phyloP scores from a whole-genome alignment of 148 eudicot genomes.

The Arctostaphylos glauca region DNA sequence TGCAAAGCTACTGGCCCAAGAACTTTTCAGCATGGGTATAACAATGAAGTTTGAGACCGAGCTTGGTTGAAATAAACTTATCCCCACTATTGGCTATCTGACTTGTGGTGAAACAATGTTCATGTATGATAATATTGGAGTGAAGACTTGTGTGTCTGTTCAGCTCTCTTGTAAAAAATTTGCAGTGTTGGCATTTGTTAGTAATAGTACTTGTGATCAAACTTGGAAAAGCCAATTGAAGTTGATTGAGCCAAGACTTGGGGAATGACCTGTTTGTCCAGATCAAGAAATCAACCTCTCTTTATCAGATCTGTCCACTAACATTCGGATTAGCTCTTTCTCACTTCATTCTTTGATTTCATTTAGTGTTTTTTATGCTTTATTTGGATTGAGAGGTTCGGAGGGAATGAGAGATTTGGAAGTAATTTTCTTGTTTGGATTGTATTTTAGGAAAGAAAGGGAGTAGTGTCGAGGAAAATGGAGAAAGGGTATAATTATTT shows the following conservation, averaged over 20 bases:
- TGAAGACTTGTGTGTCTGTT: neutral
- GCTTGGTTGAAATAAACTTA: slow-evolving; percentile 38
- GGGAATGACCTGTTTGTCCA: neutral
- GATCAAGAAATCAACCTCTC: too few relatives aligned
- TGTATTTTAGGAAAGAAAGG: too few relatives aligned
- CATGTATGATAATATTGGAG: neutral
- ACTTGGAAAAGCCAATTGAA: neutral
- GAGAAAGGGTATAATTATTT: too few relatives aligned
- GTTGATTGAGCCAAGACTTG: neutral
- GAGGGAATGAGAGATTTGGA: too few relatives aligned
- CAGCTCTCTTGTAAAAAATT: slow-evolving; percentile 7
- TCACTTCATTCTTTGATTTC: neutral
- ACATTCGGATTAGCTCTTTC: neutral
- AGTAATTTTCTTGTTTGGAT: too few relatives aligned
- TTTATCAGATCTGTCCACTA: neutral
- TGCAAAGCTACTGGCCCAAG: slow-evolving; percentile 84
- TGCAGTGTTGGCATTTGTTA: neutral
- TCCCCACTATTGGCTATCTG: neutral
- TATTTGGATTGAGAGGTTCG: too few relatives aligned
- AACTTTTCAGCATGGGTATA: slow-evolving; percentile 95
- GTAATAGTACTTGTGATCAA: neutral
- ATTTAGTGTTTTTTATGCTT: too few relatives aligned
- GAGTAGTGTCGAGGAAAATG: too few relatives aligned
- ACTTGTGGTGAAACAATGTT: neutral
- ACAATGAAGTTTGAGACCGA: slow-evolving; percentile 83